Percentiles rank a stretch among this genome's conserved stretches.
Conservation (phyloP, 75 land plant genomes). For the Pinus tabuliformis region DNA sequence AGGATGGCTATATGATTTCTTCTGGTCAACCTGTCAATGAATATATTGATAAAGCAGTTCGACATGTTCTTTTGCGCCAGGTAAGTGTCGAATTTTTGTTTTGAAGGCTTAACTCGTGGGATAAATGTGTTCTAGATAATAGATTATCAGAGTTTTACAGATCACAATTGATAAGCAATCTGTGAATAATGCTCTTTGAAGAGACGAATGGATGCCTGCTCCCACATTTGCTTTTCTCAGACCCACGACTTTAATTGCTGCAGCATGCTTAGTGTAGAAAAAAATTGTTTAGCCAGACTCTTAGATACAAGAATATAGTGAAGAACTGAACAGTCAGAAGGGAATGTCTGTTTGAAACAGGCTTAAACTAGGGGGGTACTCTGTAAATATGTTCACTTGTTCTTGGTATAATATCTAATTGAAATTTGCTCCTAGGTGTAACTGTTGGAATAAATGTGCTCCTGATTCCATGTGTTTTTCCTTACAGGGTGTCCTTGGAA, state of each 20-base stretch:
- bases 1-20: slow-evolving; percentile 79
- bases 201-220: not conserved
- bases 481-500: slow-evolving; percentile 60
- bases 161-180: not conserved
- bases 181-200: not conserved
- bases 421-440: no score
- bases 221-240: not conserved
- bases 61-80: slow-evolving; percentile 85
- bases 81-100: slow-evolving; percentile 19
- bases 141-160: not conserved
- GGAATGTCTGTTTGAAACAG: not conserved
- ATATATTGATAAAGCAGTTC: slow-evolving; percentile 78
- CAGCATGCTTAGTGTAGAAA: not conserved
- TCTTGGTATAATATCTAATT: no score
- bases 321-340: not conserved
- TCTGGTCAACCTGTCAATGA: slow-evolving; percentile 82
- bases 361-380: not conserved
- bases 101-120: not conserved
- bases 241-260: not conserved
- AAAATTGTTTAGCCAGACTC: not conserved
- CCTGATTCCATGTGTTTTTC: not conserved
- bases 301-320: not conserved
- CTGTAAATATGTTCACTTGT: no score
- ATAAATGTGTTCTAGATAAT: slow-evolving; percentile 8
- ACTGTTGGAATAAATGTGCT: no score